These are phyloP conservation scores for Sphaerulina musiva DNA, from an alignment of 2,329 filamentous ascomycete genomes.

Conservation along the genomic window DNA sequence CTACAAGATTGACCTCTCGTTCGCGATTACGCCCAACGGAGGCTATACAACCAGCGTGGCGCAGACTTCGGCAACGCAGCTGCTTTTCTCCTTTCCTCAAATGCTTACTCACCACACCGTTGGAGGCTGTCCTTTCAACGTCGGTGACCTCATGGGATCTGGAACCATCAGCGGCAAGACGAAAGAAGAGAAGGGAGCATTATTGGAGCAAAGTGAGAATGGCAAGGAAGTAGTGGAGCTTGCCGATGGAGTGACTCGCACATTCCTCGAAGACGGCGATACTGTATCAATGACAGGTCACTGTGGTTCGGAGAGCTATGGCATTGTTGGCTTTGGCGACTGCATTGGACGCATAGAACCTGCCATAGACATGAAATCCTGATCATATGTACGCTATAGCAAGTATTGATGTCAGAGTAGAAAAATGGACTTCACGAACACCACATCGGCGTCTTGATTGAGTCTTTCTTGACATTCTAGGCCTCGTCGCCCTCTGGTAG, in stretches of 20 bases:
- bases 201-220: conserved; percentile 65
- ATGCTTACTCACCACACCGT: conserved; percentile 76
- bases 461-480: too few relatives aligned
- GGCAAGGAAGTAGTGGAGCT: conserved; percentile 61
- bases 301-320: conserved; percentile 56
- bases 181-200: conserved; percentile 55
- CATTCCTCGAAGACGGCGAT: conserved; percentile 70
- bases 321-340: conserved; percentile 70
- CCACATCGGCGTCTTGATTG: too few relatives aligned
- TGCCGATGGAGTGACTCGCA: conserved; percentile 58
- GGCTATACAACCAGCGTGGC: conserved; percentile 48
- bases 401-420: not conserved
- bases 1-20: conserved; percentile 63
- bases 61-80: conserved; percentile 56
- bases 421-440: too few relatives aligned
- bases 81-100: conserved; percentile 77
- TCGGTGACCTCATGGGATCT: conserved; percentile 69
- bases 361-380: conserved; percentile 22
- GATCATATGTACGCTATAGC: not conserved
- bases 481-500: too few relatives aligned
- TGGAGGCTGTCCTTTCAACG: conserved; percentile 66
- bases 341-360: conserved; percentile 58
- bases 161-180: conserved; percentile 68
- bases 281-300: conserved; percentile 59
- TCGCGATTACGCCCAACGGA: conserved; percentile 50